phyloP scores from a whole-genome alignment of 1,284 basidiomycete species.

The Omphalotus olearius region DNA sequence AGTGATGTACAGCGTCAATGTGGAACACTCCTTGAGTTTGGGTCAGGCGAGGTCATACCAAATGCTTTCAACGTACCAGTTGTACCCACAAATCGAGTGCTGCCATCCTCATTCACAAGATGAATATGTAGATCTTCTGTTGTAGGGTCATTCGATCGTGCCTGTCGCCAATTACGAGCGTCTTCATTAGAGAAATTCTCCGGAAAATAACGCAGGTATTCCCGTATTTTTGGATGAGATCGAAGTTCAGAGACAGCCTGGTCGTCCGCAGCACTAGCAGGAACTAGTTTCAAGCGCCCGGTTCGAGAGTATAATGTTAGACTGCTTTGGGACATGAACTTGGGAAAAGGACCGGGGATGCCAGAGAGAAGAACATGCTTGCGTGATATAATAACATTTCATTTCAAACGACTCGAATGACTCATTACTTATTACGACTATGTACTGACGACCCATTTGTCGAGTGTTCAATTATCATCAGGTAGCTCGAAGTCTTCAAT shows the following conservation, averaged over 20 bases:
- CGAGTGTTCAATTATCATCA: no score
- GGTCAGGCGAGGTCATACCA: background rate
- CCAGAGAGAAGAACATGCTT: no score
- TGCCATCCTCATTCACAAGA: slow-evolving; percentile 17
- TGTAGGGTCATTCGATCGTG: slow-evolving; percentile 26
- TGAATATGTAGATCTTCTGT: slow-evolving; percentile 29
- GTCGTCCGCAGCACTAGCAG: slow-evolving; percentile 33
- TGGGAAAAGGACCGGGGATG: background rate
- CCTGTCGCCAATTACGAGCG: slow-evolving; percentile 29
- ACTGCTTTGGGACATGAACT: background rate
- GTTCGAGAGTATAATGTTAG: slow-evolving; percentile 26
- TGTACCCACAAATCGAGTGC: slow-evolving; percentile 4
- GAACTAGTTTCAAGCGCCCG: slow-evolving; percentile 32
- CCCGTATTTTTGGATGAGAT: slow-evolving; percentile 31
- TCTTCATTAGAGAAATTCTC: slow-evolving; percentile 30
- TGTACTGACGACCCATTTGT: no score
- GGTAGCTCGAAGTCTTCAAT: no score
- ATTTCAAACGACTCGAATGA: background rate
- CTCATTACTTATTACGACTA: no score
- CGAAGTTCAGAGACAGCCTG: slow-evolving; percentile 30
- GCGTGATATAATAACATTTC: no score
- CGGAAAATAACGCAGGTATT: slow-evolving; percentile 36
- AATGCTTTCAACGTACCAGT: background rate
- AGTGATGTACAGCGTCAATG: slow-evolving; percentile 12
- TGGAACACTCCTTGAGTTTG: slow-evolving; percentile 15